These are phyloP conservation scores for Fusarium longipes DNA, from an alignment of 2,329 filamentous ascomycete genomes.

Conservation along the genomic window DNA sequence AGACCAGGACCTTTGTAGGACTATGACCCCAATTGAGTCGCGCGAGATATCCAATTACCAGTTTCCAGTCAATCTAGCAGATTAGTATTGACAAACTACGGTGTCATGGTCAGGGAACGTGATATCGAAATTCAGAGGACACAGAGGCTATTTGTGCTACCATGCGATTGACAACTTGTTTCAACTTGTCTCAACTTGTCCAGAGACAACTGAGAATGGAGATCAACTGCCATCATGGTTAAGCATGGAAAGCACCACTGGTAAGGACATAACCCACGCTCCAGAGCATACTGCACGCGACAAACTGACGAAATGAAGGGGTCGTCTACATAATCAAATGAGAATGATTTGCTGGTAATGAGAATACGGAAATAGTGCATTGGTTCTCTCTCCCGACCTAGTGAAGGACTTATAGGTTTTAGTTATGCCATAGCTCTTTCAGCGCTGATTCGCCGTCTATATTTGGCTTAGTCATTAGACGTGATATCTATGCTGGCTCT, in stretches of 20 bases:
- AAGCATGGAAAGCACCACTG: background rate
- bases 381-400: background rate
- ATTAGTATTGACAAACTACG: background rate
- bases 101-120: fast-evolving
- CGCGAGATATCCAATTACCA: background rate
- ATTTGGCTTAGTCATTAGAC: conserved; percentile 16
- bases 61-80: too few relatives aligned
- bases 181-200: background rate
- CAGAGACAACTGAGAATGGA: background rate
- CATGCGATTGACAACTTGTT: background rate
- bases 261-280: background rate
- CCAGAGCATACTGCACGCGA: too few relatives aligned
- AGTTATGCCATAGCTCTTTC: background rate
- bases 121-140: background rate
- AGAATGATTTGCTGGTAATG: background rate
- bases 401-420: background rate
- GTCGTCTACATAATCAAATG: background rate
- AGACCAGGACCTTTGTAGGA: conserved; percentile 12
- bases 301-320: too few relatives aligned
- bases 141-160: background rate
- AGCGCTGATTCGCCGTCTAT: conserved; percentile 12
- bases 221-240: background rate
- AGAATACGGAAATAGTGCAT: background rate
- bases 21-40: background rate
- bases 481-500: background rate